Conservation (phyloP, 306 rosid species). For the Ceratonia siliqua region DNA sequence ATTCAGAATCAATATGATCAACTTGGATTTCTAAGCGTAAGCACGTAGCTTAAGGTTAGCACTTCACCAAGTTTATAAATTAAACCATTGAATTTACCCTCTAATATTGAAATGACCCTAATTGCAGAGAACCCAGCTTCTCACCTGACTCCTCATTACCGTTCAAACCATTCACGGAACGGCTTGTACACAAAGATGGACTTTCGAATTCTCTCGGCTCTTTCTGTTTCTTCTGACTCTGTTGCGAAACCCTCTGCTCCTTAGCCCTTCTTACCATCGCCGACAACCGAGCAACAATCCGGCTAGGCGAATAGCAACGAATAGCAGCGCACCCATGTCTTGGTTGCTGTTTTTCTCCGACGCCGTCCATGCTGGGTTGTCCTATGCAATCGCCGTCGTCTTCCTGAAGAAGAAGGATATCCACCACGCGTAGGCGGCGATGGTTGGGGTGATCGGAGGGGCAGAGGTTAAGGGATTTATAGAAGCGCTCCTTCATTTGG, state of each 20-base stretch:
- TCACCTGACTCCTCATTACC: constrained; percentile 46
- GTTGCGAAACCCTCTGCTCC: constrained; percentile 25
- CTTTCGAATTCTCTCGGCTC: constrained; percentile 7
- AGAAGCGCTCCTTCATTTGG: constrained; percentile 25
- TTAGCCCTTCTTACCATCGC: constrained; percentile 47
- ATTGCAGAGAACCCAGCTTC: constrained; percentile 13
- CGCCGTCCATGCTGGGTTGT: constrained; percentile 42
- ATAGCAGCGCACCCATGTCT: not conserved
- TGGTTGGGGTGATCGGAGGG: constrained; percentile 7
- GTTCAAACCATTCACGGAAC: constrained; percentile 34
- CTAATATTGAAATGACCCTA: not conserved
- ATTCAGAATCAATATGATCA: not conserved
- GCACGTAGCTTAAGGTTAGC: not conserved
- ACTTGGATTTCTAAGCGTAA: not conserved
- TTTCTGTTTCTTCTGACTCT: constrained; percentile 24
- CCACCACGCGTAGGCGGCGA: constrained; percentile 55
- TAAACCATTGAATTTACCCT: not conserved
- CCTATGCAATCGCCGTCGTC: constrained; percentile 26
- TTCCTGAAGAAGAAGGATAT: constrained; percentile 50
- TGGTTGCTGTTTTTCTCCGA: not conserved
- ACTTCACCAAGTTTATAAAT: not conserved
- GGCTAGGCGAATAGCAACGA: constrained; percentile 54
- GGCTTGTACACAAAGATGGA: not conserved
- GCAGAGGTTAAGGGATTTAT: constrained; percentile 34
- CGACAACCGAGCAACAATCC: constrained; percentile 52